phyloP scores from a whole-genome alignment of 495 filamentous ascomycete species.

The Zalerion maritima region DNA sequence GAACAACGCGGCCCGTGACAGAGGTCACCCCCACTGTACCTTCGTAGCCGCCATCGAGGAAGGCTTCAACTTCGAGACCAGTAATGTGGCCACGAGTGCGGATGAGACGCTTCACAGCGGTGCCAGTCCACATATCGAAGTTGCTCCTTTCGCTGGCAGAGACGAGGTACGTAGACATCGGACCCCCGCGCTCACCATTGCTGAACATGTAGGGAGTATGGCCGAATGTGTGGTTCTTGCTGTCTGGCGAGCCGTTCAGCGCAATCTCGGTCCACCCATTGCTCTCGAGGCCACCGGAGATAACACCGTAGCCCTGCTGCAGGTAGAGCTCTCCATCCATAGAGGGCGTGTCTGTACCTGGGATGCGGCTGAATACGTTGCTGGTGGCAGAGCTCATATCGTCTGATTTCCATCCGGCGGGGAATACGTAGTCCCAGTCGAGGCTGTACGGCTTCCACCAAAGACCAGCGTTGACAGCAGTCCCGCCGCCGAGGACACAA shows the following conservation, averaged over 20 bases:
- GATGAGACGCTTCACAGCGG: slow-evolving; percentile 49
- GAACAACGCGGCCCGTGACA: slow-evolving; percentile 47
- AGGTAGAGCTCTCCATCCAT: slow-evolving; percentile 54
- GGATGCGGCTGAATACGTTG: slow-evolving; percentile 52
- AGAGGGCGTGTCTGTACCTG: slow-evolving; percentile 53
- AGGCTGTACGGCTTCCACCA: slow-evolving; percentile 36
- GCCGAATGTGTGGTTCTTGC: slow-evolving; percentile 53
- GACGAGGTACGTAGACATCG: slow-evolving; percentile 59
- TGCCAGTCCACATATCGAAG: slow-evolving; percentile 53
- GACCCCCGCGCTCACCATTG: slow-evolving; percentile 53
- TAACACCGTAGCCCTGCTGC: slow-evolving; percentile 47
- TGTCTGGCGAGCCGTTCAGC: slow-evolving; percentile 42
- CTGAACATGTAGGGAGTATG: slow-evolving; percentile 57
- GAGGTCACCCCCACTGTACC: slow-evolving; percentile 46
- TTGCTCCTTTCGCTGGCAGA: slow-evolving; percentile 43
- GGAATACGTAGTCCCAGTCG: slow-evolving; percentile 66
- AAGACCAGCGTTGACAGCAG: slow-evolving; percentile 55
- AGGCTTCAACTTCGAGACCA: slow-evolving; percentile 52
- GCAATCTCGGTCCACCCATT: slow-evolving; percentile 48
- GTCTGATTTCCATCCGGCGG: slow-evolving; percentile 51
- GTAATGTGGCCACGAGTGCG: slow-evolving; percentile 45
- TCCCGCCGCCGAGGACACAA: slow-evolving; percentile 64
- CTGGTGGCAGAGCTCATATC: slow-evolving; percentile 44
- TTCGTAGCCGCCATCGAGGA: slow-evolving; percentile 35
- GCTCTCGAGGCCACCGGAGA: slow-evolving; percentile 36